Conservation (phyloP, 2,329 filamentous ascomycete species). For the Aureobasidium sp. region DNA sequence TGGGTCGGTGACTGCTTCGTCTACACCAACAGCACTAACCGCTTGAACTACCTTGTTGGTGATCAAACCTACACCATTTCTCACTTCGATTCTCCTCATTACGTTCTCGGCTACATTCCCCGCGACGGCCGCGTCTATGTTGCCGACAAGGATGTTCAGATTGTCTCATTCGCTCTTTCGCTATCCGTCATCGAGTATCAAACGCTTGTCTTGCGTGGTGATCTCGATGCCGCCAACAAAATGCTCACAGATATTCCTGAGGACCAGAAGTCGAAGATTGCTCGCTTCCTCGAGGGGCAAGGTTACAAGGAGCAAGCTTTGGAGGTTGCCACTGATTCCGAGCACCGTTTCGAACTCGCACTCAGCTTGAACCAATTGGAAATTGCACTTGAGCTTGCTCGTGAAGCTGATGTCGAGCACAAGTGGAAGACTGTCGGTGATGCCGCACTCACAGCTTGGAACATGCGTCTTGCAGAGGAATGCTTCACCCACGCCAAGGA, state of each 20-base stretch:
- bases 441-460: slow-evolving; percentile 77
- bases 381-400: slow-evolving; percentile 76
- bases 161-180: slow-evolving; percentile 84
- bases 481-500: slow-evolving; percentile 91
- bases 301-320: slow-evolving; percentile 93
- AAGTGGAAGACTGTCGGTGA: slow-evolving; percentile 99
- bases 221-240: slow-evolving; percentile 84
- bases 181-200: slow-evolving; percentile 94
- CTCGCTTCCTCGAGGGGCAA: slow-evolving; percentile 92
- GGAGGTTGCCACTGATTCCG: slow-evolving; percentile 85
- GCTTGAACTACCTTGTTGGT: slow-evolving; percentile 93
- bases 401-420: slow-evolving; percentile 78
- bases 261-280: slow-evolving; percentile 98
- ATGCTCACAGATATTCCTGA: slow-evolving; percentile 73
- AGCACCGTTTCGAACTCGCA: slow-evolving; percentile 94
- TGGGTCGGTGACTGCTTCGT: slow-evolving; percentile 99
- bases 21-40: slow-evolving; percentile 95
- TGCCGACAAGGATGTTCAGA: slow-evolving; percentile 87
- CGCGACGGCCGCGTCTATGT: slow-evolving; percentile 93
- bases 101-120: slow-evolving; percentile 89
- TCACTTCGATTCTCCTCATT: slow-evolving; percentile 93
- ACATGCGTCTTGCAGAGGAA: slow-evolving; percentile 79
- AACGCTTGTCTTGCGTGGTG: slow-evolving; percentile 84
- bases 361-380: slow-evolving; percentile 74
- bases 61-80: slow-evolving; percentile 97